Conservation (phyloP, 805 yeast genomes). For the Wickerhamiella kazuoi region DNA sequence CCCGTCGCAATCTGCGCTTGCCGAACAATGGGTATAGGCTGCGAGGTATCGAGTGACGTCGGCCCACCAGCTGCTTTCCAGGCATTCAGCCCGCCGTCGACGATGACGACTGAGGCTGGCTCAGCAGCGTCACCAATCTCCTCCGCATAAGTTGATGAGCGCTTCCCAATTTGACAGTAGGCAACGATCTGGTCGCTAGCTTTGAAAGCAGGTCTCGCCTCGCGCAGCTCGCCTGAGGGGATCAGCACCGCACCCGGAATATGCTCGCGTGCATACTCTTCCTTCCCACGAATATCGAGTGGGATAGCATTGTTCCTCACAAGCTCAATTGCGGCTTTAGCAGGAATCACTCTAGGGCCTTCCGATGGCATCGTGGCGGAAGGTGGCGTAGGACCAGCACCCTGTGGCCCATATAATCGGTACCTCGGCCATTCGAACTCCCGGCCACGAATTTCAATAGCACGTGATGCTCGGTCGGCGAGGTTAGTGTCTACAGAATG, state of each 20-base stretch:
- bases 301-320: slow-evolving; percentile 2
- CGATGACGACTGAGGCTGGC: slow-evolving; percentile 3
- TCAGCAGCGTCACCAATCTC: slow-evolving; percentile 4
- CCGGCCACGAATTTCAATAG: too few species aligned
- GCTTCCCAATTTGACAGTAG: slow-evolving; percentile 5
- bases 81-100: slow-evolving; percentile 3
- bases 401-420: too few species aligned
- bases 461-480: too few species aligned
- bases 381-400: too few species aligned
- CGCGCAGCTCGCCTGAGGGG: slow-evolving; percentile 13
- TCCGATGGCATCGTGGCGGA: too few species aligned
- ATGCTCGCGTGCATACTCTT: slow-evolving; percentile 8
- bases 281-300: slow-evolving; percentile 9
- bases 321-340: slow-evolving; percentile 1
- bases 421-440: too few species aligned
- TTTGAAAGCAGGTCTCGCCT: slow-evolving; percentile 2
- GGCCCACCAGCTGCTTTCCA: slow-evolving; percentile 3
- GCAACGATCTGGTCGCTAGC: slow-evolving; percentile 1
- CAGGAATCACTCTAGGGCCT: not conserved
- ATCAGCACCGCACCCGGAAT: slow-evolving; percentile 10
- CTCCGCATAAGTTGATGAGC: slow-evolving; percentile 2
- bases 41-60: not conserved
- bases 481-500: too few species aligned
- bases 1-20: too few species aligned
- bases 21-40: not conserved